Percentiles rank a stretch among this genome's conserved stretches.
phyloP scores from a whole-genome alignment of 1,139 yeast genomes.

The Blastobotrys malaysiensis region DNA sequence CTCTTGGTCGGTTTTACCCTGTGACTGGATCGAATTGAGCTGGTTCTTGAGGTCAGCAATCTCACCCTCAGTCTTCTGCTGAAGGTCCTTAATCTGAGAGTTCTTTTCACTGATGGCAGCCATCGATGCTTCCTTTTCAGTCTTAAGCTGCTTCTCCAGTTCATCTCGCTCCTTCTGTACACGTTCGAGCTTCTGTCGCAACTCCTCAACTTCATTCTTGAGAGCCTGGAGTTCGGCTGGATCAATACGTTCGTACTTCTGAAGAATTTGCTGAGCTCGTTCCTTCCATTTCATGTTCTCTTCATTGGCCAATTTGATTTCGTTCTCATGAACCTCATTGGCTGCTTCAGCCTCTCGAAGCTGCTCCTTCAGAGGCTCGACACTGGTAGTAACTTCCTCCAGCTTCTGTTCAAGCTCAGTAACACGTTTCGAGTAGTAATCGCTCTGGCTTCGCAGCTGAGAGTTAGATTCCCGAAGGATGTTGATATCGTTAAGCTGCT shows the following conservation, averaged over 20 bases:
- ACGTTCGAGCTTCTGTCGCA: conserved; percentile 13
- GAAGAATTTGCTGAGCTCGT: conserved; percentile 44
- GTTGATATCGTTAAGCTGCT: conserved; percentile 63
- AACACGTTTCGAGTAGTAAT: conserved; percentile 30
- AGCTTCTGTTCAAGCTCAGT: conserved; percentile 35
- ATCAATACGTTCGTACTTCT: conserved; percentile 44
- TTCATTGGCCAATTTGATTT: conserved; percentile 36
- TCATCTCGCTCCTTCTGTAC: conserved; percentile 10
- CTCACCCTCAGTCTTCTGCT: background rate
- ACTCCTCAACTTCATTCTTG: conserved; percentile 34
- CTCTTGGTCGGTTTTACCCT: conserved; percentile 1
- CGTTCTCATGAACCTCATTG: conserved; percentile 39
- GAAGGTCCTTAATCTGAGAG: background rate
- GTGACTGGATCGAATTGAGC: background rate
- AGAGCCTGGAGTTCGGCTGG: conserved; percentile 41
- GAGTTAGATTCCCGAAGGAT: conserved; percentile 69
- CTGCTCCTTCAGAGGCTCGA: conserved; percentile 36
- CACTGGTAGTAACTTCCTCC: conserved; percentile 28
- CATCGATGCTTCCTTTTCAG: background rate
- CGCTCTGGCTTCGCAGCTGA: conserved; percentile 54
- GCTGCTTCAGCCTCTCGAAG: conserved; percentile 37
- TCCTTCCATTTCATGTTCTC: conserved; percentile 51
- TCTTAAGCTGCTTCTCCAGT: conserved; percentile 5
- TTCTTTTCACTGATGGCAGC: background rate
- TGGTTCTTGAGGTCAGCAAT: background rate